phyloP scores from a whole-genome alignment of 2,329 filamentous ascomycete genomes.

The Alternaria angustiovoidea region DNA sequence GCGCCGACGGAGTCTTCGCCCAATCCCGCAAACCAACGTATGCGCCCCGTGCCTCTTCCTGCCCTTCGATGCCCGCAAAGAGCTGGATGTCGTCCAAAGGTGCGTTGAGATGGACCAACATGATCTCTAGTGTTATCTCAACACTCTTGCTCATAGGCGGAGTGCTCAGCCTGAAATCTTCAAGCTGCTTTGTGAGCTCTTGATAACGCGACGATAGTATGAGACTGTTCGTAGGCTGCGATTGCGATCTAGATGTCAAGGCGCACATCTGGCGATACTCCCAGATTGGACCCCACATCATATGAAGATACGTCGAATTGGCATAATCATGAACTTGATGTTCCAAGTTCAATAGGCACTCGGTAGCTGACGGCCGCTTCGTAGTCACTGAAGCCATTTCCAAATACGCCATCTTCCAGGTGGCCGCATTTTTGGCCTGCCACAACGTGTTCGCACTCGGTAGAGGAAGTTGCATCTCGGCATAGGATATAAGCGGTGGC shows the following conservation, averaged over 20 bases:
- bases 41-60: constrained; percentile 68
- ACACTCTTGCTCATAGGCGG: constrained; percentile 42
- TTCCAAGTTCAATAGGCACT: constrained; percentile 40
- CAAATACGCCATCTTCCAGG: constrained; percentile 71
- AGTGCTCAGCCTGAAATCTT: constrained; percentile 60
- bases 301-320: constrained; percentile 69
- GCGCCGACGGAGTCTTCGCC: constrained; percentile 63
- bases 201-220: constrained; percentile 54
- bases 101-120: constrained; percentile 71
- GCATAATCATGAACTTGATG: constrained; percentile 43
- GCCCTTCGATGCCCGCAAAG: constrained; percentile 72
- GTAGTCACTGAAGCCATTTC: constrained; percentile 31
- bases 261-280: constrained; percentile 70
- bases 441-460: constrained; percentile 70
- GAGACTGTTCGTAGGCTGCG: constrained; percentile 42
- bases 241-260: constrained; percentile 57
- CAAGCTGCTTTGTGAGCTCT: constrained; percentile 68
- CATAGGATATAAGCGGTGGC: constrained; percentile 72
- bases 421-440: constrained; percentile 68
- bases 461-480: constrained; percentile 71
- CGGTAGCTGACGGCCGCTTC: constrained; percentile 38
- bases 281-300: constrained; percentile 70
- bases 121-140: constrained; percentile 56
- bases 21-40: constrained; percentile 68
- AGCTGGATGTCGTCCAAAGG: constrained; percentile 71